Evolutionary conservation across 192 early-diverging fungal genomes (phyloP).

Genomic region (Glomus cerebriforme): DNA sequence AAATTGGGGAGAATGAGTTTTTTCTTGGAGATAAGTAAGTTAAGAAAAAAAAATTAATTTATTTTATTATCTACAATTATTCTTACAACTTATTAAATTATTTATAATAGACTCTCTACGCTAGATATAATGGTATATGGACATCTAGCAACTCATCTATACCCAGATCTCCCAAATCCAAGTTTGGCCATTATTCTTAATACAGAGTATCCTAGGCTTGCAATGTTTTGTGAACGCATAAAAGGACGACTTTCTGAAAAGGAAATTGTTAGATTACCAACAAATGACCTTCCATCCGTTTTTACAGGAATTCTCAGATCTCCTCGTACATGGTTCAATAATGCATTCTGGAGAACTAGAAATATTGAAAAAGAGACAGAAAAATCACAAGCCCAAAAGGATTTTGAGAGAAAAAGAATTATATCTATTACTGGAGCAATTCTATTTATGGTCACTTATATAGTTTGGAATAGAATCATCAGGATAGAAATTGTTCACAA

Average conservation of each 20-base stretch:
- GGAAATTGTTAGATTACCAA: constrained; percentile 35
- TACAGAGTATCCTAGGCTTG: constrained; percentile 67
- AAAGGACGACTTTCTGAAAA: constrained; percentile 43
- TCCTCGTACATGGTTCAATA: constrained; percentile 47
- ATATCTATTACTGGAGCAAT: constrained; percentile 53
- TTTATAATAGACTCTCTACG: constrained; percentile 58
- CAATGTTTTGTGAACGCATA: constrained; percentile 64
- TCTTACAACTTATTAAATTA: background rate
- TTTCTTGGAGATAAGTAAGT: constrained; percentile 77
- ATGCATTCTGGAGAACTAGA: constrained; percentile 30
- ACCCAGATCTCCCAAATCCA: constrained; percentile 73
- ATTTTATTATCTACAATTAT: background rate
- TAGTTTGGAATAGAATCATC: constrained; percentile 65
- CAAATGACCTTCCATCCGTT: constrained; percentile 43
- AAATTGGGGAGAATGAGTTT: constrained; percentile 75
- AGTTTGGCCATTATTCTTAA: constrained; percentile 65
- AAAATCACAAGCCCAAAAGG: constrained; percentile 42
- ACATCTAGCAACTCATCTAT: constrained; percentile 76
- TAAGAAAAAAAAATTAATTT: background rate
- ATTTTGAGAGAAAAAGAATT: constrained; percentile 57
- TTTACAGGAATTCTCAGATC: constrained; percentile 40
- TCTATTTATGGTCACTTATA: constrained; percentile 50
- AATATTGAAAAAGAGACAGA: constrained; percentile 32
- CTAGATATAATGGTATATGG: constrained; percentile 85
- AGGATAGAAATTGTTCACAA: constrained; percentile 46